A percentile compares a stretch with the other conserved stretches of the same genome.
These are phyloP conservation scores for Gracilaria gracilis DNA, from an alignment of 23 red algal species.

Conservation along the genomic window DNA sequence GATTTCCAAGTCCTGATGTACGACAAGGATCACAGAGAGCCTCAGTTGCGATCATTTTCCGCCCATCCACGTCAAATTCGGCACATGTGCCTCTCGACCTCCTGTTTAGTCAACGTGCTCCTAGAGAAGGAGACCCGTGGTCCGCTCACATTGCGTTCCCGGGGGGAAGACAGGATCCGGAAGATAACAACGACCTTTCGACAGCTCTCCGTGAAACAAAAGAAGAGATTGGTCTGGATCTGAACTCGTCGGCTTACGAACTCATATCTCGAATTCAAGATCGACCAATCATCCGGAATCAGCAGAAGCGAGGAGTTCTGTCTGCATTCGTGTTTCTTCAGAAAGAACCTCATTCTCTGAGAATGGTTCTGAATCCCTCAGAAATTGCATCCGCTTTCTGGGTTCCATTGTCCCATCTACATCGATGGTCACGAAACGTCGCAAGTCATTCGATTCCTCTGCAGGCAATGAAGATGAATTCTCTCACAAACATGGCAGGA, in stretches of 20 bases:
- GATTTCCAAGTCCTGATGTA: slow-evolving; percentile 8
- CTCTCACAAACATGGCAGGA: background rate
- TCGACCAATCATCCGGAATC: slow-evolving; percentile 1
- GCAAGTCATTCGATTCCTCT: background rate
- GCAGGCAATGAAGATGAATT: background rate
- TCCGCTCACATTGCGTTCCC: slow-evolving; percentile 90
- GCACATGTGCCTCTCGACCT: slow-evolving; percentile 36
- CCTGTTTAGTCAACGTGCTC: slow-evolving; percentile 81
- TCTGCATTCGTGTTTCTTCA: slow-evolving; percentile 75
- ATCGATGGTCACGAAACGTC: slow-evolving; percentile 28
- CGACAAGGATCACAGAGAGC: slow-evolving; percentile 30
- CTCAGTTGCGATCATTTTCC: slow-evolving; percentile 60
- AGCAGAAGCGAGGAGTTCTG: slow-evolving; percentile 18
- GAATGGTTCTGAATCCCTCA: background rate
- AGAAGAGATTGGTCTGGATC: slow-evolving; percentile 85
- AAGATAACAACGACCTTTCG: slow-evolving; percentile 70
- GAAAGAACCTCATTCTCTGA: background rate
- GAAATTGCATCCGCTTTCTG: slow-evolving; percentile 67
- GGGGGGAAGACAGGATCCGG: slow-evolving; percentile 62
- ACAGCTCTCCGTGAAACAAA: slow-evolving; percentile 83
- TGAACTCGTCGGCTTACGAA: slow-evolving; percentile 36
- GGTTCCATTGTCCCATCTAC: slow-evolving; percentile 49
- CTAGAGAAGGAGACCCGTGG: slow-evolving; percentile 83
- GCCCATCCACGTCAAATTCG: background rate
- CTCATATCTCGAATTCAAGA: slow-evolving; percentile 59